Evolutionary conservation across 768 basidiomycete genomes (phyloP).

Genomic region (Kwoniella botswanensis): DNA sequence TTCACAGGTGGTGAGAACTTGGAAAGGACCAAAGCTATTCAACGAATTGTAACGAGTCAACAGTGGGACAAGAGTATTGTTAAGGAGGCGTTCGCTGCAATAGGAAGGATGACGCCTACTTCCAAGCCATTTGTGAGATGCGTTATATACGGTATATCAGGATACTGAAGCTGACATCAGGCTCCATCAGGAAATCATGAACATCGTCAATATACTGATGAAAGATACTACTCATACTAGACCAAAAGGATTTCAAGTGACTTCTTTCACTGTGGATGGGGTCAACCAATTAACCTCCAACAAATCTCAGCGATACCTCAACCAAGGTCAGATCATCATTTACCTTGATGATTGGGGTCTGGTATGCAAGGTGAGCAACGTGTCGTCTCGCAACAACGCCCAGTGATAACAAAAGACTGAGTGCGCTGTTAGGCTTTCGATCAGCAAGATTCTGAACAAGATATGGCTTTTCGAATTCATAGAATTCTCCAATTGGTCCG

Average conservation of each 20-base stretch:
- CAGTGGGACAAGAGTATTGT: neutral
- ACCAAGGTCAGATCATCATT: conserved; percentile 22
- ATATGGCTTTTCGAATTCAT: neutral
- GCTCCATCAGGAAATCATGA: conserved; percentile 8
- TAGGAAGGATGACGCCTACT: neutral
- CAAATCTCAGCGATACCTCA: neutral
- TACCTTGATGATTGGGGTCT: conserved; percentile 30
- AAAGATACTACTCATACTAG: neutral
- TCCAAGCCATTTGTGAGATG: neutral
- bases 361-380: conserved; percentile 20
- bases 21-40: neutral
- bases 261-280: conserved; percentile 3
- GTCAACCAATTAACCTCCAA: neutral
- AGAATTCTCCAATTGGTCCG: neutral
- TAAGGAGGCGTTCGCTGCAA: neutral
- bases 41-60: neutral
- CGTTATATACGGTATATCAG: neutral
- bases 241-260: conserved; percentile 10
- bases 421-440: neutral
- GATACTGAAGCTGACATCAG: neutral
- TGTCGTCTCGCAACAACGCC: neutral
- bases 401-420: neutral
- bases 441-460: neutral
- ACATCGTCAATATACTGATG: neutral
- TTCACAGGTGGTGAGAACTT: neutral